Conservation (phyloP, 1,284 basidiomycete genomes). For the Irpex rosettiformis region DNA sequence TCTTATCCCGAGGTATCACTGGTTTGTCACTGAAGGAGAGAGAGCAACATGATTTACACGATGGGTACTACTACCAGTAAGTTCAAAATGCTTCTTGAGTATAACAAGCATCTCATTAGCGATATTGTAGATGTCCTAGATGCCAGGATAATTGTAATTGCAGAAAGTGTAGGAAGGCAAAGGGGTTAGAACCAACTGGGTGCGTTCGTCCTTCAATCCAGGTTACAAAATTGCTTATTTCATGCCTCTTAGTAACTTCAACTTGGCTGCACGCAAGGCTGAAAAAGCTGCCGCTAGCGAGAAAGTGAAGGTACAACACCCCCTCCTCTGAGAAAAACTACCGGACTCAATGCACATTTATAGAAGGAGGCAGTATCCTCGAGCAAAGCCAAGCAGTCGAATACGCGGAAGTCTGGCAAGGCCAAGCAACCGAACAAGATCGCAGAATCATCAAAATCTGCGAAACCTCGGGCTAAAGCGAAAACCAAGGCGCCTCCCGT, state of each 20-base stretch:
- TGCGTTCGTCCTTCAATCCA: conserved; percentile 25
- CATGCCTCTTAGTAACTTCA: conserved; percentile 9
- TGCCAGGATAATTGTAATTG: conserved; percentile 68
- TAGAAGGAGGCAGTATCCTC: not conserved
- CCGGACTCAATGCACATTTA: conserved; percentile 22
- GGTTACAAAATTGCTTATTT: not conserved
- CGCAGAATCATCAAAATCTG: conserved; percentile 19
- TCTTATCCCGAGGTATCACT: conserved; percentile 32
- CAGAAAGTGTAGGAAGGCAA: conserved; percentile 54
- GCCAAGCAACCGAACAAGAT: conserved; percentile 19
- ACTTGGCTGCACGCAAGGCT: conserved; percentile 31
- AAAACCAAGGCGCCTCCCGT: conserved; percentile 23
- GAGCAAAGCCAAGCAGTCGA: conserved; percentile 4
- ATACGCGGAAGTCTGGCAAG: not conserved
- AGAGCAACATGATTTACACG: conserved; percentile 34
- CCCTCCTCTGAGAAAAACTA: not conserved
- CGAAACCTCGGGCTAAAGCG: conserved; percentile 18
- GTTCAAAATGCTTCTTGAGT: conserved; percentile 16
- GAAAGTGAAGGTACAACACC: not conserved
- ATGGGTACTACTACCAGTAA: conserved; percentile 53
- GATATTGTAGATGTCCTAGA: conserved; percentile 54
- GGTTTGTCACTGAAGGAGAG: conserved; percentile 21
- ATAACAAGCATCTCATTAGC: conserved; percentile 2
- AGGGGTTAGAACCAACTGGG: conserved; percentile 59
- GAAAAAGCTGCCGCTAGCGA: conserved; percentile 13